Evolutionary conservation across 1,284 basidiomycete species (phyloP).

Genomic region (Puccinia hordei): DNA sequence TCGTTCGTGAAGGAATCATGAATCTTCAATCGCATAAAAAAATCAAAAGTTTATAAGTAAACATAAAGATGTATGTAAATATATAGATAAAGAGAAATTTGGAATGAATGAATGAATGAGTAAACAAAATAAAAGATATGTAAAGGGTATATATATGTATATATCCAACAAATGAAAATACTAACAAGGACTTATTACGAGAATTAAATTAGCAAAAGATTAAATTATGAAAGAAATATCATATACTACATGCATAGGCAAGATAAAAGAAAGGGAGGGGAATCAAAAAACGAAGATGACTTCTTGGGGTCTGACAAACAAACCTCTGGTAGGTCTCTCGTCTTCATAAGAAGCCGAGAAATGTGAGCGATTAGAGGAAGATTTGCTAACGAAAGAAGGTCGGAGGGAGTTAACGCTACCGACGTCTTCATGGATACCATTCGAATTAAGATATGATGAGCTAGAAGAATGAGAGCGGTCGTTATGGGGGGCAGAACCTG

Average conservation of each 20-base stretch:
- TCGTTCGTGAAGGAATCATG: too few species aligned
- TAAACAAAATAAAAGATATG: neutral
- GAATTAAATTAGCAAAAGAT: neutral
- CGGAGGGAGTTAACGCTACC: conserved; percentile 3
- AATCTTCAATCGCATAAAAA: too few species aligned
- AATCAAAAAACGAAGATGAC: conserved; percentile 49
- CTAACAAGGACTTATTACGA: neutral
- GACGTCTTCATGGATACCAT: neutral
- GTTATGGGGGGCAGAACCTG: conserved; percentile 2
- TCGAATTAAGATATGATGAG: neutral
- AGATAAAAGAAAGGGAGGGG: conserved; percentile 54
- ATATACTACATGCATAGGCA: neutral
- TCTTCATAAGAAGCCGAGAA: conserved; percentile 12
- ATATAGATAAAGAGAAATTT: too few species aligned
- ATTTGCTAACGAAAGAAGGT: conserved; percentile 27
- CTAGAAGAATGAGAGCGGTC: neutral
- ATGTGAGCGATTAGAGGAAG: conserved; percentile 9
- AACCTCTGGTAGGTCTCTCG: conserved; percentile 40
- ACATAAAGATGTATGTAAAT: too few species aligned
- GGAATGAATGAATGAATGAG: neutral
- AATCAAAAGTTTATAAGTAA: too few species aligned
- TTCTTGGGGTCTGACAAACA: conserved; percentile 50
- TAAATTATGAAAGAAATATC: neutral
- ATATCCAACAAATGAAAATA: neutral
- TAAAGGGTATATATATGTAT: neutral